Percentiles rank a stretch among this genome's conserved stretches.
These are phyloP conservation scores for Phytophthora tubulina DNA, from an alignment of 352 stramenopile species.

Conservation along the genomic window DNA sequence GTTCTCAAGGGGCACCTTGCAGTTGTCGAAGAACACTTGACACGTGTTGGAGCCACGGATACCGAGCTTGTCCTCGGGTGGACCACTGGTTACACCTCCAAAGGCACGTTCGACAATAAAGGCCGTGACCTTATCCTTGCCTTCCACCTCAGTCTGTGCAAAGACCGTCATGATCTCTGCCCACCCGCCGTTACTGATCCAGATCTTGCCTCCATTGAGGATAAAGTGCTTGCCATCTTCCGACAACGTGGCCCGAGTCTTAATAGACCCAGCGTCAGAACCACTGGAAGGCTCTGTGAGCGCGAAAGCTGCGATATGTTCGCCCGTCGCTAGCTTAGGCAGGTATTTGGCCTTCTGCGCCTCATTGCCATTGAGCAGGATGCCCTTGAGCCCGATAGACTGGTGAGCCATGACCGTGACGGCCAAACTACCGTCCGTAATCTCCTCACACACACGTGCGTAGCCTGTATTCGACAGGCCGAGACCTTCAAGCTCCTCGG, in stretches of 20 bases:
- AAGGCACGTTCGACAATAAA: conserved; percentile 97
- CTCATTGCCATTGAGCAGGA: conserved; percentile 89
- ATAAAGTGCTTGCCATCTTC: conserved; percentile 93
- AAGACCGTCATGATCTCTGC: conserved; percentile 98
- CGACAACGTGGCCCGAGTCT: conserved; percentile 90
- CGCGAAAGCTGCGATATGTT: conserved; percentile 88
- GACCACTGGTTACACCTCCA: conserved; percentile 92
- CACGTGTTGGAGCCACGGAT: conserved; percentile 97
- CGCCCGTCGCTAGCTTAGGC: conserved; percentile 89
- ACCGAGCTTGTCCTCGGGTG: conserved; percentile 97
- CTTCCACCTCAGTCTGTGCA: conserved; percentile 94
- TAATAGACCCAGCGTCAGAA: conserved; percentile 91
- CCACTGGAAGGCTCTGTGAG: conserved; percentile 93
- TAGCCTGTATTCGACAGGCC: conserved; percentile 89
- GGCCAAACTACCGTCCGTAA: conserved; percentile 79
- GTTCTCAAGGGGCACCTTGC: conserved; percentile 93
- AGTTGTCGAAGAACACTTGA: conserved; percentile 96
- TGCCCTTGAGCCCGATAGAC: conserved; percentile 90
- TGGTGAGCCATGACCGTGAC: conserved; percentile 91
- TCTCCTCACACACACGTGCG: conserved; percentile 86
- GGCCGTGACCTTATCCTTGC: conserved; percentile 98
- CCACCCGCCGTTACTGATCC: conserved; percentile 97
- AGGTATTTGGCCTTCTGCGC: conserved; percentile 90
- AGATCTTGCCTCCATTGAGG: conserved; percentile 96
- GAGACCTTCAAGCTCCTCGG: conserved; percentile 79